phyloP scores from a whole-genome alignment of 2,329 filamentous ascomycete genomes.

The Xylariaceae sp. region DNA sequence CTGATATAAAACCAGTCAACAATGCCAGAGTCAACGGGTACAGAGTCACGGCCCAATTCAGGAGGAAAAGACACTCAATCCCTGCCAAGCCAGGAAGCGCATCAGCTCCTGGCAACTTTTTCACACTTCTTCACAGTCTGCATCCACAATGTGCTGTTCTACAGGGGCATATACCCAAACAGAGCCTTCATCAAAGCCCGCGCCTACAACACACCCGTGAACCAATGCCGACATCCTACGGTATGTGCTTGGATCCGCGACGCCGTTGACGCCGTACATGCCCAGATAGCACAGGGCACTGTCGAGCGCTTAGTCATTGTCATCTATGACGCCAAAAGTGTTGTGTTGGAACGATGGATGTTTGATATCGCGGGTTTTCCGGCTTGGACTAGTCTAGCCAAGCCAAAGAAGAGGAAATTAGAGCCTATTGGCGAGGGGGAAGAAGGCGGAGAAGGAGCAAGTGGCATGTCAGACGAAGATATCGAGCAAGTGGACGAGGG shows the following conservation, averaged over 20 bases:
- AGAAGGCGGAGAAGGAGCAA: constrained; percentile 2
- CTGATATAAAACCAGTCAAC: too few relatives aligned
- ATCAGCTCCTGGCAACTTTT: constrained; percentile 64
- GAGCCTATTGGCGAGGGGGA: constrained; percentile 10
- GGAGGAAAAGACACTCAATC: background rate
- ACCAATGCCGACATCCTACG: constrained; percentile 79
- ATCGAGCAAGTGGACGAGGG: too few relatives aligned
- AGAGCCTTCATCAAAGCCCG: constrained; percentile 73
- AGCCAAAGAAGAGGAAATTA: constrained; percentile 17
- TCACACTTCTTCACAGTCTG: constrained; percentile 76
- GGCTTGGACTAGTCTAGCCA: constrained; percentile 35
- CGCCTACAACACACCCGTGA: constrained; percentile 79
- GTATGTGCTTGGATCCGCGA: constrained; percentile 84
- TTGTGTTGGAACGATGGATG: constrained; percentile 58
- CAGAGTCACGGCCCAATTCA: too few relatives aligned
- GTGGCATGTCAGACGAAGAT: too few relatives aligned
- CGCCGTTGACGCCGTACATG: constrained; percentile 67
- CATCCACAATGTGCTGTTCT: constrained; percentile 81
- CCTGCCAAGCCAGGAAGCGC: constrained; percentile 41
- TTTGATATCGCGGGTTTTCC: constrained; percentile 56
- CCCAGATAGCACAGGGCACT: constrained; percentile 60
- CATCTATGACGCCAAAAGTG: constrained; percentile 35
- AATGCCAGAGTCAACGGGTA: too few relatives aligned
- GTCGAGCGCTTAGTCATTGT: constrained; percentile 47
- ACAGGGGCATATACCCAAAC: constrained; percentile 73